phyloP scores from a whole-genome alignment of 495 filamentous ascomycete genomes.

The Hypoxylon fragiforme region DNA sequence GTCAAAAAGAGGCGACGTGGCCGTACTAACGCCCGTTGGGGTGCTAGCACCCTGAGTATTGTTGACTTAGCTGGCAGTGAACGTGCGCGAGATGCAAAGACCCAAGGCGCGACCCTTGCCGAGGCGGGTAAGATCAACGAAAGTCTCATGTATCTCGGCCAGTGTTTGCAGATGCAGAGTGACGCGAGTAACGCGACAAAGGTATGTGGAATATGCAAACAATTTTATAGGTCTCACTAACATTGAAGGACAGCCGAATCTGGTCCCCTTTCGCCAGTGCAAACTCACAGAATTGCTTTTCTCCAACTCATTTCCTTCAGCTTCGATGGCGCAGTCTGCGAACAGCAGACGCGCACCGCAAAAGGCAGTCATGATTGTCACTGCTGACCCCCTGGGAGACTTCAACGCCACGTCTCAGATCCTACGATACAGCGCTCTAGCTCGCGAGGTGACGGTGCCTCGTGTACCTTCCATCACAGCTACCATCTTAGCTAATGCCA shows the following conservation, averaged over 20 bases:
- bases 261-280: constrained; percentile 93
- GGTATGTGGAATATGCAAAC: constrained; percentile 49
- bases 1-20: constrained; percentile 76
- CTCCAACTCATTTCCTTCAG: constrained; percentile 86
- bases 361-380: constrained; percentile 94
- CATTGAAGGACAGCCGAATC: constrained; percentile 57
- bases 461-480: constrained; percentile 74
- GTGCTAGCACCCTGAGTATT: constrained; percentile 79
- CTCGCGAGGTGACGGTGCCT: constrained; percentile 89
- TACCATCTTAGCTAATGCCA: constrained; percentile 44
- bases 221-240: constrained; percentile 19
- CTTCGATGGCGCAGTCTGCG: constrained; percentile 51
- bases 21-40: constrained; percentile 66
- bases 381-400: constrained; percentile 90
- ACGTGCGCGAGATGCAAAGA: constrained; percentile 89
- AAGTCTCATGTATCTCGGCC: constrained; percentile 95
- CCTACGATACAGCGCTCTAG: constrained; percentile 89
- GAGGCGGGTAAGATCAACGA: constrained; percentile 99
- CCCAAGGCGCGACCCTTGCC: constrained; percentile 84
- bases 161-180: constrained; percentile 95
- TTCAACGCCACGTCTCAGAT: constrained; percentile 98
- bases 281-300: constrained; percentile 96
- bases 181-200: constrained; percentile 73
- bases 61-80: constrained; percentile 96
- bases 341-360: constrained; percentile 61